Evolutionary conservation across 1,139 yeast species (phyloP).

Genomic region (Lodderomyces oxycetoniae): DNA sequence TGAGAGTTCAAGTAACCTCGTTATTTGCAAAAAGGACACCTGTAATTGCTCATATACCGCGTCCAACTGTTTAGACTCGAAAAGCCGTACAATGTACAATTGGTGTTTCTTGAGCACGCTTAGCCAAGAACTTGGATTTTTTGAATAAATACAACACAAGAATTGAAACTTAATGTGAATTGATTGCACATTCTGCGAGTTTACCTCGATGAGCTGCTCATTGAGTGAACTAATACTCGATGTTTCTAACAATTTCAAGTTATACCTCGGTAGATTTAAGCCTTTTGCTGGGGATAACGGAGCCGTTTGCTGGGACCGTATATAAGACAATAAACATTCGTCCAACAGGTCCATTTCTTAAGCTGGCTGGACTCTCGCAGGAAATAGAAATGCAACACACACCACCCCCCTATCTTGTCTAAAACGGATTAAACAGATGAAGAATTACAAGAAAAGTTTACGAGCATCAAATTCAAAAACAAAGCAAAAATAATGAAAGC

Average conservation of each 20-base stretch:
- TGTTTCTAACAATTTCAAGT: conserved; percentile 12
- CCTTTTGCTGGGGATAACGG: conserved; percentile 12
- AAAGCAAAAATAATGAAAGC: background rate
- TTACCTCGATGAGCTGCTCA: conserved; percentile 1
- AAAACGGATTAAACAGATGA: conserved; percentile 2
- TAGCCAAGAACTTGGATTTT: conserved; percentile 9
- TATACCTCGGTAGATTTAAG: conserved; percentile 10
- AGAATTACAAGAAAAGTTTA: background rate
- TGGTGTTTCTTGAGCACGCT: conserved; percentile 25
- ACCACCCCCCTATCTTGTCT: conserved; percentile 3
- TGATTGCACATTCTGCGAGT: conserved; percentile 13
- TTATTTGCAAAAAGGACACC: conserved; percentile 7
- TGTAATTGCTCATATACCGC: conserved; percentile 15
- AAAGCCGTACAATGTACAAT: conserved; percentile 24
- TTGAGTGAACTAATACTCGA: conserved; percentile 9
- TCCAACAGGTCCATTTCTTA: conserved; percentile 7
- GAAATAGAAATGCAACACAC: too few species aligned
- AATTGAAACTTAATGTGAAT: conserved; percentile 15
- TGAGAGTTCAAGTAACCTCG: conserved; percentile 1
- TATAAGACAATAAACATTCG: conserved; percentile 9
- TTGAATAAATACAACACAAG: conserved; percentile 9
- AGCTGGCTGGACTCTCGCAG: too few species aligned
- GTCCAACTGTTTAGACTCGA: conserved; percentile 20
- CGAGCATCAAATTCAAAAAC: background rate
- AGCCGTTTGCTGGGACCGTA: conserved; percentile 8